Evolutionary conservation across 345 rosid species (phyloP), one percentile per base, ranked within the genome.

Genomic region (Heritiera fomes): DNA sequence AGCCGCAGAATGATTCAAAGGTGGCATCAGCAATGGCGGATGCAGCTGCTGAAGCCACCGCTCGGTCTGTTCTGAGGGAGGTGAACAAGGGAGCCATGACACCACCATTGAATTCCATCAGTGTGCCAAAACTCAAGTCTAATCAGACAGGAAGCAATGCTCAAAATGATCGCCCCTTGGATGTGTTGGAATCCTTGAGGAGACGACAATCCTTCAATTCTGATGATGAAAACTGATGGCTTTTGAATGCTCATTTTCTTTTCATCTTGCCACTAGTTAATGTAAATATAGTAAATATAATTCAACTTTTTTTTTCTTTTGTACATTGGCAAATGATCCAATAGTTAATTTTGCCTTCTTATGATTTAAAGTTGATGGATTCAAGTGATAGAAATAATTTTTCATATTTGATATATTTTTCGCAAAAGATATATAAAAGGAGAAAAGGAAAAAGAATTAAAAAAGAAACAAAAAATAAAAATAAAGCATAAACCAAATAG

Each of bases 181-280:
- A 88, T 67, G 89, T 95, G 50, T 66, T 93, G 82, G 97, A 95
- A 87, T 91, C 99, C 34, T 55, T 95, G 55, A 89, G 98, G 79
- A 91, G 95, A 80, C 83, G 89, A 75, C 90, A 91, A 68, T 80
- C 83, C 71, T 90, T 91, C 75, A 73, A 83, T 80, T 85, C 94
- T 73, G 97, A 92, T 71, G 99, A 87, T 50, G 98, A 93, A 60
- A 86, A 59, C 72, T 90, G 66, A 82, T 53, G n/a, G n/a, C 6
- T 75, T 63, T n/a, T 0, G 30, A 43, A 41, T 41, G 43, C 43
- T 3, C 43, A 3, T 41, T 3, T 43, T 6, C 6, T 43, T 43
- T 43, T 43, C 58, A 53, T 53, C 58, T 53, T n/a, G 17, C 1
- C 58, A 53, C 58, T 14, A 6, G n/a, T 53, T 15, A 15, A 53